These are phyloP conservation scores for Talaromyces pinophilus DNA, from an alignment of 2,329 filamentous ascomycete genomes.

Conservation along the genomic window DNA sequence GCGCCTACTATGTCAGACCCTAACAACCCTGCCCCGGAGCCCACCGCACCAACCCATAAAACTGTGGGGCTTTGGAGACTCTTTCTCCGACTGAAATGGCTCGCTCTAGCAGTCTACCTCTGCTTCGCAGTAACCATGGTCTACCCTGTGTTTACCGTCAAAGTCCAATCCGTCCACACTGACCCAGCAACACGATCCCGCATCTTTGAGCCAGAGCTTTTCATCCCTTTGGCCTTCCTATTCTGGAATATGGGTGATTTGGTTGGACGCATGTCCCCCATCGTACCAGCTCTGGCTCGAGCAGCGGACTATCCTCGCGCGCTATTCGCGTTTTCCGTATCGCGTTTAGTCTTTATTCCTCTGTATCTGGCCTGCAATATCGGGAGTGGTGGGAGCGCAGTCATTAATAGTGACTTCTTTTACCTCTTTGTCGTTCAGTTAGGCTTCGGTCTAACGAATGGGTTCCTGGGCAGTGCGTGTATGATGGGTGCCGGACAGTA, in stretches of 20 bases:
- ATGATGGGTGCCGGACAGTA: conserved; percentile 89
- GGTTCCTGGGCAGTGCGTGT: conserved; percentile 79
- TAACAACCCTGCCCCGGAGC: not conserved
- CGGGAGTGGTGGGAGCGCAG: conserved; percentile 66
- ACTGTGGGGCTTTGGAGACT: conserved; percentile 64
- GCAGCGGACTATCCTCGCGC: conserved; percentile 64
- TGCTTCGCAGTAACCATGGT: conserved; percentile 89
- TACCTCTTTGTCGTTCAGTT: conserved; percentile 83
- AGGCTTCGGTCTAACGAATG: conserved; percentile 80
- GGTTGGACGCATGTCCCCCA: conserved; percentile 69
- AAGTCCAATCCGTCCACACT: conserved; percentile 57
- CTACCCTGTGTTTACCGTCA: conserved; percentile 86
- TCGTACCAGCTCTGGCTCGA: conserved; percentile 53
- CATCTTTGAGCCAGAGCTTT: conserved; percentile 68
- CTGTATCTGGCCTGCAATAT: conserved; percentile 91
- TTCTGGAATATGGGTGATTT: conserved; percentile 93
- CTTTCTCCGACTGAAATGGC: conserved; percentile 75
- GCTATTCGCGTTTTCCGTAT: conserved; percentile 67
- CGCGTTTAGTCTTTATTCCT: conserved; percentile 72
- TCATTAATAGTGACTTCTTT: conserved; percentile 78
- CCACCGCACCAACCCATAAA: conserved; percentile 39
- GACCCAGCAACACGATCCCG: conserved; percentile 47
- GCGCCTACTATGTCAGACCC: conserved; percentile 21
- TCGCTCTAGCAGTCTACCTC: conserved; percentile 73
- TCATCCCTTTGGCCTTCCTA: conserved; percentile 87